phyloP scores from a whole-genome alignment of 192 early-diverging fungal species.

The Coemansia sp. region DNA sequence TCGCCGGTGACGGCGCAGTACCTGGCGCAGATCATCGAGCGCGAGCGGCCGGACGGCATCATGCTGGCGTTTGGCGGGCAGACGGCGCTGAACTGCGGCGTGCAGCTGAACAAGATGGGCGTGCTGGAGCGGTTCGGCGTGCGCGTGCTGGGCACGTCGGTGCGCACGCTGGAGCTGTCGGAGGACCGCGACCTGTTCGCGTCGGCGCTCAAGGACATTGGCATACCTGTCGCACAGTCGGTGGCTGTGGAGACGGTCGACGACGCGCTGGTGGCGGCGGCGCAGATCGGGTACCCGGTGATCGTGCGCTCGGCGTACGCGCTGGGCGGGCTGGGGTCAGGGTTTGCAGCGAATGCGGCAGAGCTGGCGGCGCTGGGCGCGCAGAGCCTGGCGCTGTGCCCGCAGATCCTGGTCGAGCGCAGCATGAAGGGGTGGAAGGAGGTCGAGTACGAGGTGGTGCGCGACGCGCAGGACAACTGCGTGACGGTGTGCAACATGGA shows the following conservation, averaged over 20 bases:
- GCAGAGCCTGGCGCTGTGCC: constrained; percentile 84
- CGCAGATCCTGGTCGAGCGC: constrained; percentile 93
- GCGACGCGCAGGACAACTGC: constrained; percentile 96
- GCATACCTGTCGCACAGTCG: constrained; percentile 88
- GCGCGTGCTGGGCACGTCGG: constrained; percentile 95
- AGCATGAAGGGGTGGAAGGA: constrained; percentile 99
- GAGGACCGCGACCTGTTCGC: constrained; percentile 98
- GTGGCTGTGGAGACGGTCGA: constrained; percentile 86
- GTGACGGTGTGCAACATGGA: constrained; percentile 99
- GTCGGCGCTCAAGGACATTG: constrained; percentile 77
- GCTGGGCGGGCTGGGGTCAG: constrained; percentile 96
- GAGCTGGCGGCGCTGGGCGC: constrained; percentile 81
- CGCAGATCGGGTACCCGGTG: constrained; percentile 89
- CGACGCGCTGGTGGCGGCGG: constrained; percentile 84
- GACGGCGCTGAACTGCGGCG: constrained; percentile 93
- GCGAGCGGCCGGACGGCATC: constrained; percentile 95
- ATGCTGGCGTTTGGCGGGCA: constrained; percentile 97
- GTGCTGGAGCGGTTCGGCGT: constrained; percentile 80
- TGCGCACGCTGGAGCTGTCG: constrained; percentile 85
- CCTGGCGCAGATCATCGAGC: constrained; percentile 88
- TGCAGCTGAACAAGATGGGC: constrained; percentile 83
- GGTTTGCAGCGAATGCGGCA: constrained; percentile 78
- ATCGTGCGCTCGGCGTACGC: constrained; percentile 95
- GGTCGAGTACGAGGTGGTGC: constrained; percentile 98
- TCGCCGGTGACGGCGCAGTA: constrained; percentile 93